Base-by-base conservation (phyloP, 75 land plant species). In the Larix kaempferi region DNA sequence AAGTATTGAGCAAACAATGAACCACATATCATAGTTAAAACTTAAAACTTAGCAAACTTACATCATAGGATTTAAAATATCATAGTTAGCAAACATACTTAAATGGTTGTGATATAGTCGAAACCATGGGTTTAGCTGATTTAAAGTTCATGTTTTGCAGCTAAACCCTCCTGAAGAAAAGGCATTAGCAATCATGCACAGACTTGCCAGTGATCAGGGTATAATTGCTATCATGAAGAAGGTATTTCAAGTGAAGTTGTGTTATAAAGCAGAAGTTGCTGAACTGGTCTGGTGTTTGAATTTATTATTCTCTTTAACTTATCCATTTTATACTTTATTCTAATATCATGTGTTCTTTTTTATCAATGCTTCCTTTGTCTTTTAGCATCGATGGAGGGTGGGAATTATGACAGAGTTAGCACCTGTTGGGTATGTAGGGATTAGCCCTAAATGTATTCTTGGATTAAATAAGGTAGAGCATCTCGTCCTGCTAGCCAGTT, bases 341-440 rank as follows among this genome's bases (percentile, higher is more conserved):
- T 60, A 23, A 25, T 69, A 22, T 69, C n/a, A 10, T n/a, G 52
- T 69, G 54, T 39, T 21, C 27, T 58, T 49, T 49, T 39, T 49
- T 57, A 49, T 77, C 23, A 49, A 84, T 77, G 16, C 14, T 81
- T 37, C 49, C 57, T 10, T 27, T 80, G 22, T 49, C 11, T 59
- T 63, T 76, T 76, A 97, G 99, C 94, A 97, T 82, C 91, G 81
- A 0, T 97, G 98, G 98, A 84, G 89, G 33, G 98, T 97, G 19
- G 95, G 95, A 75, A 86, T 95, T 23, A 89, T 97, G 98, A 92
- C 95, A 27, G 98, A 97, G 87, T 81, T 97, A 91, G 98, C 99
- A n/a, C 99, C 98, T 12, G 89, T 82, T 23, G 99, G 99, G 16
- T 95, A 91, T 84, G 99, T 97, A 61, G 99, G 99, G 27, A 80